Conservation (phyloP, 1,284 basidiomycete species). For the Termitomyces sp. region DNA sequence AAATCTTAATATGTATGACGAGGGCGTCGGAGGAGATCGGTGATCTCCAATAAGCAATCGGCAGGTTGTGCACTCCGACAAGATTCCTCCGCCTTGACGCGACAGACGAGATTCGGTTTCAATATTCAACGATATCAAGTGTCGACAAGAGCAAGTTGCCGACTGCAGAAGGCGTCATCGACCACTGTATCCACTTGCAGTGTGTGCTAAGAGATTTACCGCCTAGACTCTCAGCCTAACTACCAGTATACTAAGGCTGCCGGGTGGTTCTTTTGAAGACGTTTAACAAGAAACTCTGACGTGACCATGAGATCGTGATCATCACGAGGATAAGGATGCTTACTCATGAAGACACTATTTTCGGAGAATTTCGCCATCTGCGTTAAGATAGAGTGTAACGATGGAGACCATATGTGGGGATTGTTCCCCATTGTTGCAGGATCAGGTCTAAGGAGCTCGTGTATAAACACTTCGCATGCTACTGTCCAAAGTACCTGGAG, state of each 20-base stretch:
- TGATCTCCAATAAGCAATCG: not conserved
- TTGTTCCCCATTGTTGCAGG: slow-evolving; percentile 5
- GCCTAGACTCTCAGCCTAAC: not conserved
- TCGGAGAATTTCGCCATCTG: slow-evolving; percentile 17
- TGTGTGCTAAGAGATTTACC: not conserved
- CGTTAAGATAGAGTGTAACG: slow-evolving; percentile 12
- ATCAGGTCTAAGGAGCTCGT: slow-evolving; percentile 10
- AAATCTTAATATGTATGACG: not conserved
- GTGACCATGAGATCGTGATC: not conserved
- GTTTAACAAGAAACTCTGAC: slow-evolving; percentile 15
- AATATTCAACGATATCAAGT: no score
- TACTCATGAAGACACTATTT: slow-evolving; percentile 17
- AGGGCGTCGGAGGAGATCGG: not conserved
- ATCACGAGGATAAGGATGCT: not conserved
- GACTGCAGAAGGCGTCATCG: no score
- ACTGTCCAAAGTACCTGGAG: slow-evolving; percentile 16
- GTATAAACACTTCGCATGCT: slow-evolving; percentile 17
- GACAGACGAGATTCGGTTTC: not conserved
- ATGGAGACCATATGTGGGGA: slow-evolving; percentile 9
- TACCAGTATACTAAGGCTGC: slow-evolving; percentile 11
- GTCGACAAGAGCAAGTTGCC: no score
- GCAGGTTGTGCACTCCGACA: not conserved
- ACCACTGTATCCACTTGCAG: not conserved
- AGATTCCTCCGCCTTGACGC: not conserved
- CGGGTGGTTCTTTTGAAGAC: slow-evolving; percentile 15